Percentiles rank a stretch among this genome's conserved stretches.
phyloP scores from a whole-genome alignment of 1,284 basidiomycete species.

The Chondrostereum purpureum region DNA sequence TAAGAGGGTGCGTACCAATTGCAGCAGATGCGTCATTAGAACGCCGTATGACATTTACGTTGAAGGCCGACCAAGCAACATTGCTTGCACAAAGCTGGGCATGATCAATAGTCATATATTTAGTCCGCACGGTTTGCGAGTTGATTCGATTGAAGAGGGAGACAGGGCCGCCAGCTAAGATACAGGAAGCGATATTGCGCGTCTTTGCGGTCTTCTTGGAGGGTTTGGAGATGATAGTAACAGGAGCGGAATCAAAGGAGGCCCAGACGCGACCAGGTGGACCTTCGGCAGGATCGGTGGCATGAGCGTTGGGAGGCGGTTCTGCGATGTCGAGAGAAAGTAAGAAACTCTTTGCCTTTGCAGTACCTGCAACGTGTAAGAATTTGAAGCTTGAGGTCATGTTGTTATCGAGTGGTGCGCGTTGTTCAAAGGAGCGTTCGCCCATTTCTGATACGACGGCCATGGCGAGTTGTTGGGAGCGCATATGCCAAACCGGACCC shows the following conservation, averaged over 20 bases:
- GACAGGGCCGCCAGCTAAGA: conserved; percentile 85
- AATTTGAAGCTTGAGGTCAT: conserved; percentile 87
- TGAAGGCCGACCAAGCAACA: conserved; percentile 89
- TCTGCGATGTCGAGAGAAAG: conserved; percentile 79
- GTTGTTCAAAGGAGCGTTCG: conserved; percentile 76
- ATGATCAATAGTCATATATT: conserved; percentile 91
- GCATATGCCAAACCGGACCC: conserved; percentile 77
- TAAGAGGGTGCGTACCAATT: conserved; percentile 43
- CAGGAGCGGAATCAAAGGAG: conserved; percentile 84
- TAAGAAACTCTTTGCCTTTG: conserved; percentile 86
- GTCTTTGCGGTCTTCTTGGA: conserved; percentile 97
- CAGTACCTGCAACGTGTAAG: conserved; percentile 81
- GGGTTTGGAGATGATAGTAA: conserved; percentile 94
- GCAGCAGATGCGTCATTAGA: conserved; percentile 49
- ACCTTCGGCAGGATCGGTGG: conserved; percentile 44
- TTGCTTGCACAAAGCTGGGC: conserved; percentile 82
- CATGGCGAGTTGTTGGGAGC: conserved; percentile 76
- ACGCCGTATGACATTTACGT: conserved; percentile 75
- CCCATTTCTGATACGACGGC: conserved; percentile 79
- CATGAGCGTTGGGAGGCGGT: conserved; percentile 45
- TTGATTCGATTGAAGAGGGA: conserved; percentile 96
- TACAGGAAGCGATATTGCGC: conserved; percentile 87
- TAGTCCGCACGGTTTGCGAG: conserved; percentile 93
- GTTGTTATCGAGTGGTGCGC: conserved; percentile 71
- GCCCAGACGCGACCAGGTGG: conserved; percentile 74